phyloP scores from a whole-genome alignment of 305 asterid species.

The Fraxinus albicans region DNA sequence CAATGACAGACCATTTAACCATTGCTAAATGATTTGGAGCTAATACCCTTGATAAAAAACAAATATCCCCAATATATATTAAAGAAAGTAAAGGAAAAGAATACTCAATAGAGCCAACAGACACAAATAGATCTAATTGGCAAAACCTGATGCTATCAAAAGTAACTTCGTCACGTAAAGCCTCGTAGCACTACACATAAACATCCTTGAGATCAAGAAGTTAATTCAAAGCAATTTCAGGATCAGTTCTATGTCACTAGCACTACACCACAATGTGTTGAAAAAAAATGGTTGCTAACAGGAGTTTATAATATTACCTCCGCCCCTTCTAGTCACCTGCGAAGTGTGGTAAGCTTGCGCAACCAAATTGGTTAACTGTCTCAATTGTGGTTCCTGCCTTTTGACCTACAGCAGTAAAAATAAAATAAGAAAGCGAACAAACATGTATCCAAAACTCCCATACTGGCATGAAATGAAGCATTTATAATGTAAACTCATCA shows the following conservation, averaged over 20 bases:
- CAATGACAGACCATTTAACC: background rate
- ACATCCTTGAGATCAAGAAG: background rate
- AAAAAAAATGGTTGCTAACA: background rate
- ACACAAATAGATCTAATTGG: background rate
- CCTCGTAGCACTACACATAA: background rate
- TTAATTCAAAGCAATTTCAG: slow-evolving; percentile 8
- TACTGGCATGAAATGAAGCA: background rate
- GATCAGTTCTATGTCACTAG: background rate
- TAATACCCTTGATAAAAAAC: background rate
- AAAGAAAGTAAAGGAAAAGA: background rate
- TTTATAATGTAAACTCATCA: background rate
- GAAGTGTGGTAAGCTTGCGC: slow-evolving; percentile 41
- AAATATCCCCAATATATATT: background rate
- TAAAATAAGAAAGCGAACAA: background rate
- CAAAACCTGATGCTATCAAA: background rate
- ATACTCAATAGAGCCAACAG: background rate
- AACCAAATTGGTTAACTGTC: slow-evolving; percentile 44
- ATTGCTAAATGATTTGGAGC: background rate
- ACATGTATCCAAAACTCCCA: background rate
- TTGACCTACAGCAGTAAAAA: slow-evolving; percentile 41
- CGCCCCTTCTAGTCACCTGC: slow-evolving; percentile 34
- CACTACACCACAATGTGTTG: background rate
- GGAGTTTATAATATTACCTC: slow-evolving; percentile 30
- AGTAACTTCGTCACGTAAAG: background rate
- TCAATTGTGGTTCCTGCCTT: slow-evolving; percentile 45